phyloP scores from a whole-genome alignment of 2,329 filamentous ascomycete genomes.

The Lasiodiplodia citricola region DNA sequence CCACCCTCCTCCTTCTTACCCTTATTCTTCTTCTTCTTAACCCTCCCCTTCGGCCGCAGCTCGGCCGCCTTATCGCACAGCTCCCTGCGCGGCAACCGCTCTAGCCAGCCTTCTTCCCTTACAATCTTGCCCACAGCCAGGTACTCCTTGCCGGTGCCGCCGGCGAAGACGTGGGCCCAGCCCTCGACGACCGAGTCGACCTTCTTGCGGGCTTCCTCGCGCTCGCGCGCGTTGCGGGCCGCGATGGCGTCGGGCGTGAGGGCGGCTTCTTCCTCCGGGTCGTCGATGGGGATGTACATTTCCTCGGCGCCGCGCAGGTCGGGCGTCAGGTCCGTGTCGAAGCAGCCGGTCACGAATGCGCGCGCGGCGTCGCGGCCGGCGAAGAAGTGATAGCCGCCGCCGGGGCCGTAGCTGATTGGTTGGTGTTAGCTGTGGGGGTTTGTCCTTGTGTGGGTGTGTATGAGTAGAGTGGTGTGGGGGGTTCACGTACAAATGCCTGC shows the following conservation, averaged over 20 bases:
- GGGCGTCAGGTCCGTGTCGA: conserved; percentile 79
- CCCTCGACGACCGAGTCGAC: conserved; percentile 73
- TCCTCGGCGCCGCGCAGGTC: conserved; percentile 87
- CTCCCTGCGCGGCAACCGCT: conserved; percentile 60
- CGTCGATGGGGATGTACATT: conserved; percentile 76
- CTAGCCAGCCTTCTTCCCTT: conserved; percentile 66
- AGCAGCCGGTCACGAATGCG: conserved; percentile 92
- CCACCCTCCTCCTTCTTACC: conserved; percentile 57
- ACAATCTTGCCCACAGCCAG: conserved; percentile 77
- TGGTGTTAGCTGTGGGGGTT: not conserved
- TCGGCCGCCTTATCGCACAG: conserved; percentile 75
- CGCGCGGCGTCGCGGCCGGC: conserved; percentile 85
- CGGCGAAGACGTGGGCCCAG: conserved; percentile 81
- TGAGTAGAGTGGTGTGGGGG: not conserved
- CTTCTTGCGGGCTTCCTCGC: conserved; percentile 65
- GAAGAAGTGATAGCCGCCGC: conserved; percentile 86
- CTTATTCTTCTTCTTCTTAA: conserved; percentile 42
- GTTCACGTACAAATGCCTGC: conserved; percentile 42
- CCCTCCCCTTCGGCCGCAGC: conserved; percentile 62
- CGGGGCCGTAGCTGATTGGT: conserved; percentile 60
- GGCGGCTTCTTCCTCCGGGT: conserved; percentile 33
- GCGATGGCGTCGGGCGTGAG: conserved; percentile 47
- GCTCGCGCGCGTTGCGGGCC: conserved; percentile 66
- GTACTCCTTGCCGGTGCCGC: conserved; percentile 76
- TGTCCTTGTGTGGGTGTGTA: not conserved